phyloP scores from a whole-genome alignment of 148 eudicot genomes.

The Persicaria maculosa region DNA sequence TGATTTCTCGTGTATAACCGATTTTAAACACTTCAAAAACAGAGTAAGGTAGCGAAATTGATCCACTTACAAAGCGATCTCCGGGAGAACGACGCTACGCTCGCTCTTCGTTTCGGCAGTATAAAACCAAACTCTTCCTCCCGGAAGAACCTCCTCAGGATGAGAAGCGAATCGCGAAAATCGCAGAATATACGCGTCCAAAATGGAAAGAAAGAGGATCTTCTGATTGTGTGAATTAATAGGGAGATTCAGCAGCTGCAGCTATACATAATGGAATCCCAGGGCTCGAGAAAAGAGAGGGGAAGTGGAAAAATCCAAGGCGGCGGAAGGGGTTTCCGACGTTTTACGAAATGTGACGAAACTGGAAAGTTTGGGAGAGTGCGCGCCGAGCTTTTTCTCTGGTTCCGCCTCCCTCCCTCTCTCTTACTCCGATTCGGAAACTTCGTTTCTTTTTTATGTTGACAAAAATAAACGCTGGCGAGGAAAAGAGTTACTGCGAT shows the following conservation, averaged over 20 bases:
- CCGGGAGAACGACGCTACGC: neutral
- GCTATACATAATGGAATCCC: neutral
- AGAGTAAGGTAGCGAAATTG: neutral
- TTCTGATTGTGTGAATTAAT: neutral
- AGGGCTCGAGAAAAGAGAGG: neutral
- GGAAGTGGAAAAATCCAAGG: neutral
- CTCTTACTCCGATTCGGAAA: neutral
- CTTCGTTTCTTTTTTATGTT: neutral
- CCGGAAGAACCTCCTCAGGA: neutral
- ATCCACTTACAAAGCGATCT: neutral
- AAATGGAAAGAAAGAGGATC: neutral
- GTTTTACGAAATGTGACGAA: slow-evolving; percentile 2
- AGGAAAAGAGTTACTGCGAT: neutral
- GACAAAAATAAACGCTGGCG: neutral
- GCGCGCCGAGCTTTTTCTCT: slow-evolving; percentile 4
- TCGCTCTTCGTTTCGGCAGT: neutral
- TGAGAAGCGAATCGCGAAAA: neutral
- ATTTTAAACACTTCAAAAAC: neutral
- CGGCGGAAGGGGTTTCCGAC: slow-evolving; percentile 6
- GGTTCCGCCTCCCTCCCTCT: neutral
- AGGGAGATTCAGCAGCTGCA: neutral
- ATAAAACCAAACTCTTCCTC: no score
- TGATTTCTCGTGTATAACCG: no score
- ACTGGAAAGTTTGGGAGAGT: slow-evolving; percentile 5
- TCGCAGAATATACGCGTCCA: neutral